Evolutionary conservation across 345 rosid genomes (phyloP).

Genomic region (Camelina sativa): DNA sequence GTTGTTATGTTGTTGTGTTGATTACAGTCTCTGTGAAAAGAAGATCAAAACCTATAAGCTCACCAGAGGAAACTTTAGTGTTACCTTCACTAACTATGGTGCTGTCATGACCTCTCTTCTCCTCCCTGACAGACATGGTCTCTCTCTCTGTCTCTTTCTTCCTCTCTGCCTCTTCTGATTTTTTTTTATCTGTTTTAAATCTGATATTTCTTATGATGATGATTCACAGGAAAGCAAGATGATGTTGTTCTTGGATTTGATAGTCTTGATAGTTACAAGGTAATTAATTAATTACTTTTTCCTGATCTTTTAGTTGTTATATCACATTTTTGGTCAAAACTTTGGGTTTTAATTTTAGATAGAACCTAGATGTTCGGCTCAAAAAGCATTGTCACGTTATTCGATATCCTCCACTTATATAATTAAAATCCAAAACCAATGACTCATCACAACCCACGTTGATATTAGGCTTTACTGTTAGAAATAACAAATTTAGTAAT

Average conservation of each 20-base stretch:
- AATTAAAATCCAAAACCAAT: too few species aligned
- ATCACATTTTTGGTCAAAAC: too few species aligned
- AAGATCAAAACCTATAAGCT: conserved; percentile 48
- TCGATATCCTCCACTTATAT: background rate
- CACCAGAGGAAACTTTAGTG: conserved; percentile 49
- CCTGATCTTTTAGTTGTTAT: background rate
- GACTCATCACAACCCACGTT: background rate
- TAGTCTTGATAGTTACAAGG: conserved; percentile 53
- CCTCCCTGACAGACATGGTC: conserved; percentile 65
- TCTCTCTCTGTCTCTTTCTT: background rate
- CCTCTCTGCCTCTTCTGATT: background rate
- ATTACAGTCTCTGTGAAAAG: conserved; percentile 24
- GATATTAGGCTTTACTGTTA: background rate
- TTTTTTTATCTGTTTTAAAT: background rate
- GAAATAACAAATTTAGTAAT: background rate
- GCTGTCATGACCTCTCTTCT: conserved; percentile 64
- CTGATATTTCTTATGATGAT: background rate
- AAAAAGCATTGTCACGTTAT: conserved; percentile 34
- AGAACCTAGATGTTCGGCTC: background rate
- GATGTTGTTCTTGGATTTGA: conserved; percentile 68
- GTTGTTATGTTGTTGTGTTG: conserved; percentile 22
- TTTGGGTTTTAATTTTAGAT: background rate
- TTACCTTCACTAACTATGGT: conserved; percentile 64
- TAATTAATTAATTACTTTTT: background rate
- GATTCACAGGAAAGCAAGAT: conserved; percentile 50